These are phyloP conservation scores for Colletotrichum orbiculare DNA, from an alignment of 2,329 filamentous ascomycete genomes.

Conservation along the genomic window DNA sequence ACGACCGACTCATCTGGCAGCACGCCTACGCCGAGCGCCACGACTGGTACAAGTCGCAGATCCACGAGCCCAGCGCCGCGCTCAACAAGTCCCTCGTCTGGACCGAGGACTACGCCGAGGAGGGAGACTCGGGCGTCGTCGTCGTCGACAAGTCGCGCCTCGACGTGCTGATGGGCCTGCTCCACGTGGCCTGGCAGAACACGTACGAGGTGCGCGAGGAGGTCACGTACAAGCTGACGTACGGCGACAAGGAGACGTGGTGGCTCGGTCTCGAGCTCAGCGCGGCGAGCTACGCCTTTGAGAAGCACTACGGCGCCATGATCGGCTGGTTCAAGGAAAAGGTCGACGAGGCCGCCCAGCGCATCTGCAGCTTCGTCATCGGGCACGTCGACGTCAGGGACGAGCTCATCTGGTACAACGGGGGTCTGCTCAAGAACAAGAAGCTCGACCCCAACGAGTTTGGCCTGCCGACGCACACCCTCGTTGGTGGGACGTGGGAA, in stretches of 20 bases:
- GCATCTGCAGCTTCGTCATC: constrained; percentile 54
- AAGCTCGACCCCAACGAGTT: constrained; percentile 44
- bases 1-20: constrained; percentile 53
- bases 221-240: constrained; percentile 52
- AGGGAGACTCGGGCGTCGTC: constrained; percentile 54
- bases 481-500: constrained; percentile 51
- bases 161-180: constrained; percentile 50
- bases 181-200: constrained; percentile 58
- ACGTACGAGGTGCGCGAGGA: constrained; percentile 50
- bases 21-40: constrained; percentile 47
- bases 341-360: constrained; percentile 10
- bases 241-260: constrained; percentile 59
- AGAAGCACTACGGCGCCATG: constrained; percentile 53
- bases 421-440: constrained; percentile 55
- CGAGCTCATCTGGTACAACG: constrained; percentile 56
- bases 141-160: constrained; percentile 53
- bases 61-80: constrained; percentile 46
- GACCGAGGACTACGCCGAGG: constrained; percentile 53
- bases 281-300: constrained; percentile 50
- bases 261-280: constrained; percentile 57
- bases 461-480: constrained; percentile 50
- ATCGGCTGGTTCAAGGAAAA: constrained; percentile 46
- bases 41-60: constrained; percentile 52
- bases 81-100: constrained; percentile 50
- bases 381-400: constrained; percentile 53